Evolutionary conservation across 31 red algal genomes (phyloP), one percentile per base, ranked within the genome.

Genomic region (Bonnemaisonia californica): DNA sequence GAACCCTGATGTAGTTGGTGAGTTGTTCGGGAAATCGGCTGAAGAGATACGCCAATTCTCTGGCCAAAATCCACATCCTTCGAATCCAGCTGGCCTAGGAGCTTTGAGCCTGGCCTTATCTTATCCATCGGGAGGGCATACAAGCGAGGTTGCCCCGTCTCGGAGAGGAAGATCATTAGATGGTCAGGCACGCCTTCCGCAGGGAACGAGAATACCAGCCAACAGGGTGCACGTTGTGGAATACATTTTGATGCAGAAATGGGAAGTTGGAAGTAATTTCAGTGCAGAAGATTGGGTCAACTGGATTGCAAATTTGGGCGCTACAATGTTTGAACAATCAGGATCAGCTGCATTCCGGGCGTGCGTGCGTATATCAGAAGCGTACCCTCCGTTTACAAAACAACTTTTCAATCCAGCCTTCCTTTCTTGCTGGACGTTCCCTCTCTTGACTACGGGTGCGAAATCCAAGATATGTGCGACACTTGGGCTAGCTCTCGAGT

Each of bases 351-450:
- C 90, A 8, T 81, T 99, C 57, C 92, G 97, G 28, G 89, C 89
- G 41, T 95, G 92, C 79, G 90, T 76, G 22, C 76, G 93, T 13
- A 87, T 99, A 27, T 91, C 93, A 18, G 97, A 99, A 42, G 89
- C 92, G 32, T 95, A 99, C 69, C 89, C 92, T 24, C 84, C 77
- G 21, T 85, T 99, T 65, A 83, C 86, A 16, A 87, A 85, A 23
- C 73, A 93, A 41, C 69, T 99, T 22, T 94, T 99, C 47, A 96
- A 99, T 74, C 82, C 97, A 1, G 93, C 93, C 9, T 99, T 99
- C 78, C 77, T 99, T 33, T 94, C 91, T 33, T 99, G 97, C 74
- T 95, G 97, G 97, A 87, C 86, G 32, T 87, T 62, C 19, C 56
- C 82, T 47, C 68, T 8, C 26, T 67, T 80, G 51, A 89, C 71